Conservation (phyloP, 1,139 yeast genomes). For the Meyerozyma sp. region DNA sequence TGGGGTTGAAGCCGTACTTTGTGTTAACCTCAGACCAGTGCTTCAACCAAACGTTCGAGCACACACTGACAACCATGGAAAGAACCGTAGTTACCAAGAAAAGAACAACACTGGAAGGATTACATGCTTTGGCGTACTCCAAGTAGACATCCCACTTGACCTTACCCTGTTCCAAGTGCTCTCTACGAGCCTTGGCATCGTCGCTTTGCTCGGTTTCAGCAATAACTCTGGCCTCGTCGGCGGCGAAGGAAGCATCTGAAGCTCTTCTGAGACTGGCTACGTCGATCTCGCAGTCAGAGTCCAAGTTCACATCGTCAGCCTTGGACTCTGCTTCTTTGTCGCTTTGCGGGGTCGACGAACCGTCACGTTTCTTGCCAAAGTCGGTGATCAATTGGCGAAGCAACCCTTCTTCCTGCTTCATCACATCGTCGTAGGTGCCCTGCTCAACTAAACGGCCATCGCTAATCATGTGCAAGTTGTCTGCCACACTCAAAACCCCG, state of each 20-base stretch:
- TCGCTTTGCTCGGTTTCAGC: conserved; percentile 30
- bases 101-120: conserved; percentile 58
- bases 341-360: conserved; percentile 11
- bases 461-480: conserved; percentile 64
- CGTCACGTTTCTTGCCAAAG: conserved; percentile 55
- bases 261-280: conserved; percentile 62
- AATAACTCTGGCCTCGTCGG: conserved; percentile 21
- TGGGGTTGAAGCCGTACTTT: conserved; percentile 62
- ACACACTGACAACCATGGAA: conserved; percentile 11
- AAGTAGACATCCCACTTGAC: conserved; percentile 85
- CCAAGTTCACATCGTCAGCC: conserved; percentile 19
- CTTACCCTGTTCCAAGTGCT: conserved; percentile 88
- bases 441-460: conserved; percentile 77
- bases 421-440: conserved; percentile 60
- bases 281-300: conserved; percentile 30
- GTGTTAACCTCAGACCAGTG: conserved; percentile 95
- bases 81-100: conserved; percentile 43
- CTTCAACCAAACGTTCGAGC: conserved; percentile 82
- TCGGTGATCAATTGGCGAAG: conserved; percentile 65
- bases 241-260: conserved; percentile 51
- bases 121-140: conserved; percentile 86
- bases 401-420: conserved; percentile 48
- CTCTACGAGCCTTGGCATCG: conserved; percentile 47
- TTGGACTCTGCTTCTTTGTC: conserved; percentile 6
- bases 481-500: conserved; percentile 76